These are phyloP conservation scores for Orbilia blumenaviensis DNA, from an alignment of 2,329 filamentous ascomycete genomes.

Conservation along the genomic window DNA sequence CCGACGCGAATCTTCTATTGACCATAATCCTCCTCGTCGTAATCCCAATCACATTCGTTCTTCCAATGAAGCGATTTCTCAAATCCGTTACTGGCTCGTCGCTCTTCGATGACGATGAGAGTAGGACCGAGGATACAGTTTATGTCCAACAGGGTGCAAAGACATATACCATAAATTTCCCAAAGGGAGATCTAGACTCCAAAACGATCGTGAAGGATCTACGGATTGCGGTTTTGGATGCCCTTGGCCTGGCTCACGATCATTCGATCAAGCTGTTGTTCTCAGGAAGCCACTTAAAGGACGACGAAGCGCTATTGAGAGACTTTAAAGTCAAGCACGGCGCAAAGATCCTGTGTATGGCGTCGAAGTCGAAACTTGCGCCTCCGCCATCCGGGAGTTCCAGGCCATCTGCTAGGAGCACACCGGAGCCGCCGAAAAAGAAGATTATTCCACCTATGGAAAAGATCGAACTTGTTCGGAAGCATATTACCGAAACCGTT, in stretches of 20 bases:
- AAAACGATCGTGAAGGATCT: slow-evolving; percentile 31
- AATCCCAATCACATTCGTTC: slow-evolving; percentile 15
- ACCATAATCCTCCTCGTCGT: slow-evolving; percentile 21
- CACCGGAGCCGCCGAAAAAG: slow-evolving; percentile 58
- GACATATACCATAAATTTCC: slow-evolving; percentile 24
- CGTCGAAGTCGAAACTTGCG: slow-evolving; percentile 33
- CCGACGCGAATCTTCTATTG: slow-evolving; percentile 16
- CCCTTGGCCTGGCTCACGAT: slow-evolving; percentile 22
- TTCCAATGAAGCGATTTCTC: slow-evolving; percentile 45
- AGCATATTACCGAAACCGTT: slow-evolving; percentile 72
- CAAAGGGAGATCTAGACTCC: slow-evolving; percentile 13
- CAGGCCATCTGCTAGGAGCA: slow-evolving; percentile 60
- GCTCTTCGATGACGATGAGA: slow-evolving; percentile 32
- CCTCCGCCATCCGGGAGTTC: slow-evolving; percentile 58
- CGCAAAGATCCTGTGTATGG: slow-evolving; percentile 55
- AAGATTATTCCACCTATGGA: slow-evolving; percentile 65
- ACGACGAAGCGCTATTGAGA: slow-evolving; percentile 50
- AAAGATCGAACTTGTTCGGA: slow-evolving; percentile 73
- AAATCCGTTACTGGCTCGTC: slow-evolving; percentile 24
- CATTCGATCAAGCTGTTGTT: slow-evolving; percentile 55
- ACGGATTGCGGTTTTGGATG: slow-evolving; percentile 1
- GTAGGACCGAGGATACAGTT: slow-evolving; percentile 13
- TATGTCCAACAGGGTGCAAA: slow-evolving; percentile 32
- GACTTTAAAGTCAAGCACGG: slow-evolving; percentile 55
- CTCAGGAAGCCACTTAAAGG: slow-evolving; percentile 55